Evolutionary conservation across 345 rosid species (phyloP).

Genomic region (Syzygium oleosum): DNA sequence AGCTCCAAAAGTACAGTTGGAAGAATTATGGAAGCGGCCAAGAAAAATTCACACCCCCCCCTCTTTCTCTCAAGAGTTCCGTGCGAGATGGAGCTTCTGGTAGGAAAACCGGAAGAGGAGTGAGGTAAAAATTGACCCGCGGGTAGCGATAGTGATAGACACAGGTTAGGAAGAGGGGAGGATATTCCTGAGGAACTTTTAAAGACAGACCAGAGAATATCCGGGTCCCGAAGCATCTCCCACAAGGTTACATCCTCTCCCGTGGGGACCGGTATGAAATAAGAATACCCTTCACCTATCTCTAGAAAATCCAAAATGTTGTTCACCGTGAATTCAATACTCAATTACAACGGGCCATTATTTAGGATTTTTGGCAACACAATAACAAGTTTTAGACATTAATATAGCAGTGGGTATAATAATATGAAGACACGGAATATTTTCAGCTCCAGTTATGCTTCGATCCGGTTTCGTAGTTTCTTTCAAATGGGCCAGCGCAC

Average conservation of each 20-base stretch:
- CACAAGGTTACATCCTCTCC: background rate
- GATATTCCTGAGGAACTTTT: background rate
- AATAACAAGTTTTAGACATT: rapidly evolving
- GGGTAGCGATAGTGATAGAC: background rate
- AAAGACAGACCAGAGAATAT: background rate
- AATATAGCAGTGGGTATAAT: no score
- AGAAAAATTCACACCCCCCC: background rate
- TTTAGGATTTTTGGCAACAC: no score
- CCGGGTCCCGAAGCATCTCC: background rate
- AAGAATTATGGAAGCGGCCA: background rate
- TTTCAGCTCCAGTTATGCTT: background rate
- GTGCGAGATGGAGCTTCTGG: background rate
- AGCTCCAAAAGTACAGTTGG: background rate
- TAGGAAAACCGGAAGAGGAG: background rate
- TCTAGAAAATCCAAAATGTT: background rate
- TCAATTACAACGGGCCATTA: no score
- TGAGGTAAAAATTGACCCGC: background rate
- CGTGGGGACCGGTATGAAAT: background rate
- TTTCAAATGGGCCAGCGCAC: no score
- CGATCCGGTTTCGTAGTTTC: no score
- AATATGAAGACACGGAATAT: background rate
- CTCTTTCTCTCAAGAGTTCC: background rate
- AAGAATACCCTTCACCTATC: rapidly evolving
- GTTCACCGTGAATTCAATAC: rapidly evolving
- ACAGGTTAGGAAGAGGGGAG: background rate